These are phyloP conservation scores for Vanrija pseudolonga DNA, from an alignment of 1,284 basidiomycete species.

Conservation along the genomic window DNA sequence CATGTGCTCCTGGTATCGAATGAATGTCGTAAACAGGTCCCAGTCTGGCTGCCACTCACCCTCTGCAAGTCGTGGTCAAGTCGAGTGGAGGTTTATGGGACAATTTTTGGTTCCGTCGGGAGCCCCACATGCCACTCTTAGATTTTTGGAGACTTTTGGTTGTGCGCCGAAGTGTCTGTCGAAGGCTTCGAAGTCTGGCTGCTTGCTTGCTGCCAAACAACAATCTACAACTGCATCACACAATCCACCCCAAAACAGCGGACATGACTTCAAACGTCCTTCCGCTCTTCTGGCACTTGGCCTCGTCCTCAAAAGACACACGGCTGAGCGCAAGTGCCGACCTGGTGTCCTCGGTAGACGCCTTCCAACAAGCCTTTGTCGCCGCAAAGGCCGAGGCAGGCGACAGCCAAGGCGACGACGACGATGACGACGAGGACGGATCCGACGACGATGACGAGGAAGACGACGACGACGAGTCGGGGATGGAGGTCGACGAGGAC, in stretches of 20 bases:
- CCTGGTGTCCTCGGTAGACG: conserved; percentile 72
- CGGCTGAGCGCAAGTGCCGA: conserved; percentile 81
- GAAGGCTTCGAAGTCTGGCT: no score
- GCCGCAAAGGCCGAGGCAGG: conserved; percentile 36
- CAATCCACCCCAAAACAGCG: neutral
- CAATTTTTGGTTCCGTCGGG: no score
- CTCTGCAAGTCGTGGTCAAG: no score
- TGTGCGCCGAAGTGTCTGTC: no score
- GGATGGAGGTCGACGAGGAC: conserved; percentile 45
- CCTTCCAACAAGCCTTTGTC: conserved; percentile 65
- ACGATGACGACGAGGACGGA: conserved; percentile 35
- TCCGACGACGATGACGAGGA: conserved; percentile 56
- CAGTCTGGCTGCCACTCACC: no score
- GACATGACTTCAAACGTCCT: conserved; percentile 53
- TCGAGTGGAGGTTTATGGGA: no score
- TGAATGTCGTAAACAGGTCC: no score
- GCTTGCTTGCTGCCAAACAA: no score
- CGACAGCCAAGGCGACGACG: conserved; percentile 33
- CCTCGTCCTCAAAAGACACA: conserved; percentile 73
- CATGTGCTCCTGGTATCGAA: conserved; percentile 1
- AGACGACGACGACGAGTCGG: conserved; percentile 54
- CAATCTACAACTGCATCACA: no score
- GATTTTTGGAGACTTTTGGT: no score
- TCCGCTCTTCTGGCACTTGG: conserved; percentile 89
- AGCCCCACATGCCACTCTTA: no score